phyloP scores from a whole-genome alignment of 768 basidiomycete genomes.

The Serendipita sp. region DNA sequence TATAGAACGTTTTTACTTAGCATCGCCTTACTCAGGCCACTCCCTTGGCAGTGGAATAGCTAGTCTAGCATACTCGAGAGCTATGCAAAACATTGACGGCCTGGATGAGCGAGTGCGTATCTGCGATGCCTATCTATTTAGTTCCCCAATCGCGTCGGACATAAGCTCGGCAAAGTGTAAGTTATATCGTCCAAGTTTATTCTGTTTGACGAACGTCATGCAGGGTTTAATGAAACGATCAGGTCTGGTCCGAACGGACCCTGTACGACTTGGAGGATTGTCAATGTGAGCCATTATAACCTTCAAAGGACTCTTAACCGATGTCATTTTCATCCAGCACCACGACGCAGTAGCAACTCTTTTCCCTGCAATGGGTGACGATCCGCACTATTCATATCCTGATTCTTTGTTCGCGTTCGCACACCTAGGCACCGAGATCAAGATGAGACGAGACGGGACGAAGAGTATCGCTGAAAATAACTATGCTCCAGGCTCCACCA shows the following conservation, averaged over 20 bases:
- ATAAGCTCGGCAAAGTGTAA: neutral
- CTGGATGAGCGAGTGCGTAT: slow-evolving; percentile 5
- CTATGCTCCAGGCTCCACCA: neutral
- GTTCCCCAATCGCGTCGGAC: slow-evolving; percentile 9
- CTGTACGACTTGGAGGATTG: slow-evolving; percentile 11
- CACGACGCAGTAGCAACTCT: slow-evolving; percentile 13
- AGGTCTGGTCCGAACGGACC: neutral
- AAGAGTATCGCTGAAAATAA: neutral
- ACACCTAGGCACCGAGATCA: slow-evolving; percentile 6
- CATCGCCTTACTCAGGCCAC: slow-evolving; percentile 6
- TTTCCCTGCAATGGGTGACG: slow-evolving; percentile 12
- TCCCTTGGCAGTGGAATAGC: slow-evolving; percentile 13
- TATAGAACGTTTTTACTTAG: neutral
- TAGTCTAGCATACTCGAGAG: slow-evolving; percentile 12
- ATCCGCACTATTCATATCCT: neutral
- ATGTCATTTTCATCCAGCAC: neutral
- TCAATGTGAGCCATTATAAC: slow-evolving; percentile 6
- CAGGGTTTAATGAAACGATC: slow-evolving; percentile 9
- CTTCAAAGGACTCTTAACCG: neutral
- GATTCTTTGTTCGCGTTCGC: neutral
- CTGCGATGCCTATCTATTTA: slow-evolving; percentile 14
- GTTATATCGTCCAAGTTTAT: neutral
- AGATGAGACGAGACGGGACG: slow-evolving; percentile 5
- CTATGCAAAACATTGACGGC: slow-evolving; percentile 5
- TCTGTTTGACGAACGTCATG: neutral